Evolutionary conservation across 441 rosid genomes (phyloP).

Genomic region (Adansonia grandidieri): DNA sequence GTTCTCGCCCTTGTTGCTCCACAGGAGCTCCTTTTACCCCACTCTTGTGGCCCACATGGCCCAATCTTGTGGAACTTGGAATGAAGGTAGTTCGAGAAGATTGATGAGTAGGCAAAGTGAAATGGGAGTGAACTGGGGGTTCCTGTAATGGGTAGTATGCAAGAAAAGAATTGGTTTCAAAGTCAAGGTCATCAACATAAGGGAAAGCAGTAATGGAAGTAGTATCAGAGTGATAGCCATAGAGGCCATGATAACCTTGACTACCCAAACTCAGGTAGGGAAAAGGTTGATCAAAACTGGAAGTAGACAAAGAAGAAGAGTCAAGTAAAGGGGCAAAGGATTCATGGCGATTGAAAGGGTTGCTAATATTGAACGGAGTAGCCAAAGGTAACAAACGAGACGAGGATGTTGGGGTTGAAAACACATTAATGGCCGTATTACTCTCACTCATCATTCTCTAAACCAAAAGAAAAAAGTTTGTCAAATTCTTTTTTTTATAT

Average conservation of each 20-base stretch:
- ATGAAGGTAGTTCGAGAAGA: background rate
- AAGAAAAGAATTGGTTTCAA: slow-evolving; percentile 16
- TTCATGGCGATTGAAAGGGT: slow-evolving; percentile 20
- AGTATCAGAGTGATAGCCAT: slow-evolving; percentile 30
- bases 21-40: background rate
- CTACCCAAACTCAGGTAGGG: slow-evolving; percentile 24
- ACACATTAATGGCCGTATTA: background rate
- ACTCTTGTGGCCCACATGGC: background rate
- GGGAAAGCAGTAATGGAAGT: slow-evolving; percentile 25
- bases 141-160: background rate
- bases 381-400: slow-evolving; percentile 50
- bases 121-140: background rate
- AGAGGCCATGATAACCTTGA: slow-evolving; percentile 14
- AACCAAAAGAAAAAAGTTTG: background rate
- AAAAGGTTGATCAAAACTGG: slow-evolving; percentile 34
- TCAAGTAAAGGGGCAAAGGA: slow-evolving; percentile 15
- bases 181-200: slow-evolving; percentile 23
- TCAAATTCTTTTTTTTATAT: background rate
- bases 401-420: slow-evolving; percentile 17
- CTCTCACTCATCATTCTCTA: slow-evolving; percentile 22
- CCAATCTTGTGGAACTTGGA: slow-evolving; percentile 18
- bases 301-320: slow-evolving; percentile 34
- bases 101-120: background rate
- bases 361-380: slow-evolving; percentile 36
- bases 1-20: slow-evolving; percentile 3